Base-by-base conservation (phyloP, 1,284 basidiomycete species). In the Moesziomyces sp. region DNA sequence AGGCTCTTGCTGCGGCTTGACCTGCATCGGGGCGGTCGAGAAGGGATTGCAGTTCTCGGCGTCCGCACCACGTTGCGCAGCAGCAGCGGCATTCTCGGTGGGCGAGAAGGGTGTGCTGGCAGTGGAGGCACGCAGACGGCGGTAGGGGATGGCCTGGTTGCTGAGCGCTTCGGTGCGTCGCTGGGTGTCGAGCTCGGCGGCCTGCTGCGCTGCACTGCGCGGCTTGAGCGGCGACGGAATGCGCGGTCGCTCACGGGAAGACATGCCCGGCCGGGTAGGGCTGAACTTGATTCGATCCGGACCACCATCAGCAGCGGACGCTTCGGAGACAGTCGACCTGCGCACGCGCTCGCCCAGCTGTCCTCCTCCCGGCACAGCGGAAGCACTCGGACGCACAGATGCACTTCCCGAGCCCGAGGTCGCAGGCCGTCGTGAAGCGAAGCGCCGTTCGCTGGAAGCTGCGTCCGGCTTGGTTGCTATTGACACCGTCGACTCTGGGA, bases 201-300 rank as follows among this genome's bases (percentile, higher is more conserved):
- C 66, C 21, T 62, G 42, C 19, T 69, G 66, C 2, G 49, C 68
- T 3, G 59, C 46, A 0, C 58, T 53, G 16, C 69, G 54, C 7
- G 63, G 62, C 52, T 72, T 72, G 38, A 72, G 52, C 3, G 69
- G 69, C 0, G 69, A 72, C 6, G 69, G 69, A 23, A 72, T 72
- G 28, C 69, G 63, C 16, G 63, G 69, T 26, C 69, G 58, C 26
- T 72, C 69, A 14, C 69, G 51, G 1, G 69, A 72, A 2, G 69
- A 66, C 69, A 66, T 72, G 28, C 63, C 69, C 14, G 63, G 63
- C 9, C 66, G 66, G 0, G 51, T 46, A 6, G 60, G 47, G 28
- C 47, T 30, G 46, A 67, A 67, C 18, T 48, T 52, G 21, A 49
- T 46, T 3, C 3, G n/a, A n/a, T 46, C 45, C 21, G 6, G 8